A percentile compares a stretch with the other conserved stretches of the same genome.
Conservation (phyloP, 2,329 filamentous ascomycete species). For the Claviceps pusilla region DNA sequence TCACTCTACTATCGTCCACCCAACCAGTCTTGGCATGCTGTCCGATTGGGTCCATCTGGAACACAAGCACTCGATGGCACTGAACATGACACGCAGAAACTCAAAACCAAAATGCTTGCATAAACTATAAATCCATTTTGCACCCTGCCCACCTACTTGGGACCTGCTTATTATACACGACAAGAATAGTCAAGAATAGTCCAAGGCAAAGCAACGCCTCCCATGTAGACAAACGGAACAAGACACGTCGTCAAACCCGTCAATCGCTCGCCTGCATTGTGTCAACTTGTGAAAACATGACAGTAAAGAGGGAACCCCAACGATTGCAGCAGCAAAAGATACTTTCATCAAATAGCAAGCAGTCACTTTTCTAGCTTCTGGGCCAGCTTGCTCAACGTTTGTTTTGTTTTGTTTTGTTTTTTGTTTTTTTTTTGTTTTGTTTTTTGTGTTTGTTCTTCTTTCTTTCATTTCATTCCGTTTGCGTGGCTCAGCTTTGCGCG, state of each 20-base stretch:
- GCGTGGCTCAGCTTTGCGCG: background rate
- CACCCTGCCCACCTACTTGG: background rate
- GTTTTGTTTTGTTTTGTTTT: too few species aligned
- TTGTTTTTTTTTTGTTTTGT: too few species aligned
- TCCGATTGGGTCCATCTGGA: too few species aligned
- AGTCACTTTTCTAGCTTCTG: background rate
- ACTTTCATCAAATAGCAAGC: conserved; percentile 1
- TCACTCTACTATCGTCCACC: too few species aligned
- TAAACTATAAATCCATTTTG: background rate
- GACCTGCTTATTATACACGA: conserved; percentile 2
- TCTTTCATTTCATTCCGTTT: too few species aligned
- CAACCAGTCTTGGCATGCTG: too few species aligned
- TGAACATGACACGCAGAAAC: too few species aligned
- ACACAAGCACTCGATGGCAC: too few species aligned
- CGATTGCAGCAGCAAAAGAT: background rate
- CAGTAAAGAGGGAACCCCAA: background rate
- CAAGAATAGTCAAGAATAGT: conserved; percentile 1
- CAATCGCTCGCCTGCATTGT: background rate
- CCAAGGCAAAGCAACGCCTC: conserved; percentile 2
- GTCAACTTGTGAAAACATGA: background rate
- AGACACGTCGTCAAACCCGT: background rate
- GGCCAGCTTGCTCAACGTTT: background rate
- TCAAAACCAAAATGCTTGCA: too few species aligned
- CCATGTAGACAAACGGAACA: conserved; percentile 2
- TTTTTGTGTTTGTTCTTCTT: too few species aligned